Conservation (phyloP, 441 rosid genomes). For the Geranium incanum region DNA sequence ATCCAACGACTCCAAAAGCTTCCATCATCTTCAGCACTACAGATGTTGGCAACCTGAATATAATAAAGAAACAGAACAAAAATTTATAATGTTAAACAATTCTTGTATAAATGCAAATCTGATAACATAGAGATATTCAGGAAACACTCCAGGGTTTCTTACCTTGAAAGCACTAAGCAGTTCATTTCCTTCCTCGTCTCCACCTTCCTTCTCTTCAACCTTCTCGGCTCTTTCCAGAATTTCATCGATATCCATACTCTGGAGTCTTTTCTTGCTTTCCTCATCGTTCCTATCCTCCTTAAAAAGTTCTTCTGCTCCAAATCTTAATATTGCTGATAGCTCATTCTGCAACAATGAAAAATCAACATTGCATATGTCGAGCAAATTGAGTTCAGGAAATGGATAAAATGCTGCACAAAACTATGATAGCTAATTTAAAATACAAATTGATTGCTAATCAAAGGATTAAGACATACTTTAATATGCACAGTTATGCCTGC, state of each 20-base stretch:
- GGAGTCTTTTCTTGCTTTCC: slow-evolving; percentile 82
- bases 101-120: neutral
- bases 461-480: neutral
- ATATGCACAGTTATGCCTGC: neutral
- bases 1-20: slow-evolving; percentile 99
- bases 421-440: neutral
- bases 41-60: slow-evolving; percentile 82
- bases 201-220: slow-evolving; percentile 77
- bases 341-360: slow-evolving; percentile 61
- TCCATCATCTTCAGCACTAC: slow-evolving; percentile 89
- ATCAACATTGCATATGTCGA: neutral
- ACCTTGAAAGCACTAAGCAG: slow-evolving; percentile 96
- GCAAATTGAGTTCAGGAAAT: neutral
- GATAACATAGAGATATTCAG: slow-evolving; percentile 11
- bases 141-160: slow-evolving; percentile 22
- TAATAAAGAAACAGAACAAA: slow-evolving; percentile 1
- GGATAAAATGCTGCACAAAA: neutral
- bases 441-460: neutral
- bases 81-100: neutral
- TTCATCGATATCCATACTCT: slow-evolving; percentile 95
- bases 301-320: slow-evolving; percentile 97
- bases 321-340: slow-evolving; percentile 93
- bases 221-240: slow-evolving; percentile 97
- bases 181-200: slow-evolving; percentile 59
- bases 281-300: slow-evolving; percentile 95